Conservation (phyloP, 495 filamentous ascomycete species). For the Tricharina praecox region DNA sequence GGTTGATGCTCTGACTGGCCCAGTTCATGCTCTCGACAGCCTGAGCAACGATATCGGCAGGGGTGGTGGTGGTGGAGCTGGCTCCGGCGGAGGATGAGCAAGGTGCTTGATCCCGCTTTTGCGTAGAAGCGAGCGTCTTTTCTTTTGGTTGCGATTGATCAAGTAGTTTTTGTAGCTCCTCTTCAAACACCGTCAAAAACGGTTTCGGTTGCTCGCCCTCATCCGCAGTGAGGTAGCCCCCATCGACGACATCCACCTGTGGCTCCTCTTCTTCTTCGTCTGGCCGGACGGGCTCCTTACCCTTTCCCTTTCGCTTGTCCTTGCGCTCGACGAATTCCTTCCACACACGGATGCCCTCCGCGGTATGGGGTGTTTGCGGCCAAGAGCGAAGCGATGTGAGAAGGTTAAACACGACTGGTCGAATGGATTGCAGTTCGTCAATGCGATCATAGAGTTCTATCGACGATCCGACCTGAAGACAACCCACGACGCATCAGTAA, state of each 20-base stretch:
- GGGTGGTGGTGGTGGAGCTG: too few species aligned
- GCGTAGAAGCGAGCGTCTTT: too few species aligned
- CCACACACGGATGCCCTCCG: slow-evolving; percentile 9
- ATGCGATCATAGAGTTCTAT: slow-evolving; percentile 20
- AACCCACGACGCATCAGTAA: slow-evolving; percentile 10
- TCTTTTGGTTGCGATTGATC: slow-evolving; percentile 14
- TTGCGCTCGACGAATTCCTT: slow-evolving; percentile 10
- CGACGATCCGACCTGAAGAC: slow-evolving; percentile 21
- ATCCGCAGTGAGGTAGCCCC: background rate
- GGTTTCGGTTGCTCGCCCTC: slow-evolving; percentile 25
- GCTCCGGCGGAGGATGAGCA: background rate
- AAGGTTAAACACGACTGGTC: slow-evolving; percentile 24
- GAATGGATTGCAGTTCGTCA: slow-evolving; percentile 19
- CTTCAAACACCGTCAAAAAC: slow-evolving; percentile 36
- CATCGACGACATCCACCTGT: background rate
- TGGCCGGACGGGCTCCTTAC: background rate
- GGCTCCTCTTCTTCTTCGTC: background rate
- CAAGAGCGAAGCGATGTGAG: slow-evolving; percentile 9
- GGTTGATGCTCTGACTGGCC: slow-evolving; percentile 13
- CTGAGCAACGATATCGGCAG: slow-evolving; percentile 14
- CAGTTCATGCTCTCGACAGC: slow-evolving; percentile 16
- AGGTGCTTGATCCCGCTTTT: background rate
- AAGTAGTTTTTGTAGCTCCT: slow-evolving; percentile 35
- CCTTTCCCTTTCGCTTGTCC: slow-evolving; percentile 15
- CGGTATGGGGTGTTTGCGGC: slow-evolving; percentile 13